Evolutionary conservation across 176 grass and related monocot genomes (phyloP).

Genomic region (Eremochloa ophiuroides): DNA sequence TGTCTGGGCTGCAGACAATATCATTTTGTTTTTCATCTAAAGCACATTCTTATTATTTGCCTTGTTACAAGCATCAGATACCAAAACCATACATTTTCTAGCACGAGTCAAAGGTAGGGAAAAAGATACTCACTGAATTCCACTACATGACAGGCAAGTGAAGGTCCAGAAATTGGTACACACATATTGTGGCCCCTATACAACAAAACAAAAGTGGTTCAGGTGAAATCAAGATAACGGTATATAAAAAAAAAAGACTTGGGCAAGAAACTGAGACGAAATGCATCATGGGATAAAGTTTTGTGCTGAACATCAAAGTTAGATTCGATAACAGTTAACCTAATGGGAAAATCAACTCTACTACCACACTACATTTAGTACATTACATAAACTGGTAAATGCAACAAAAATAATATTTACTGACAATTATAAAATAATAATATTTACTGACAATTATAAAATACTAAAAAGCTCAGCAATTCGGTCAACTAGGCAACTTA

Average conservation of each 20-base stretch:
- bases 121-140: slow-evolving; percentile 80
- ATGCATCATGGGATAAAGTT: neutral
- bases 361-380: neutral
- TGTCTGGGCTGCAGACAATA: neutral
- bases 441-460: no score
- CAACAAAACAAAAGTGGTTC: slow-evolving; percentile 2
- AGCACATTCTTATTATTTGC: neutral
- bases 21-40: neutral
- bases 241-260: slow-evolving; percentile 6
- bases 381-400: neutral
- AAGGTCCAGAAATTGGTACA: slow-evolving; percentile 99
- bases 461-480: neutral
- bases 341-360: neutral
- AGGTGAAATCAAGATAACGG: neutral
- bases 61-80: slow-evolving; percentile 13
- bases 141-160: slow-evolving; percentile 76
- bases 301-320: neutral
- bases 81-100: neutral
- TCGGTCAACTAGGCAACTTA: slow-evolving; percentile 18
- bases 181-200: slow-evolving; percentile 88
- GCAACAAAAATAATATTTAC: neutral
- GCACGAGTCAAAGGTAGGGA: neutral
- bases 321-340: neutral
- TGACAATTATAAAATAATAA: no score
- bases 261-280: neutral